phyloP scores from a whole-genome alignment of 176 grass and related monocot genomes.

The Musa troglodytarum region DNA sequence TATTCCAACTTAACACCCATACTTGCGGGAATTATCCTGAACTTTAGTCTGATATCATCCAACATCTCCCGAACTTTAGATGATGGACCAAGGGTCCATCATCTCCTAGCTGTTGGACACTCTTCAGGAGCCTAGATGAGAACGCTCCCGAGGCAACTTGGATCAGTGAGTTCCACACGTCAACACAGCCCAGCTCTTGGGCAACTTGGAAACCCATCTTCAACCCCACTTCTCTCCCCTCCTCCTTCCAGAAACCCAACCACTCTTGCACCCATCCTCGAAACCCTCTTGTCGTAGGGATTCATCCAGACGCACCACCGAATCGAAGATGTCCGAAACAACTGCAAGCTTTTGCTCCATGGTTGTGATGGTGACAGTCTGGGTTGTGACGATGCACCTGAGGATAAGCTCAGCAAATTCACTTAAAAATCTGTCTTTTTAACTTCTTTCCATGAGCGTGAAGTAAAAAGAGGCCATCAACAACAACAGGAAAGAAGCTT shows the following conservation, averaged over 20 bases:
- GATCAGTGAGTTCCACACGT: conserved; percentile 48
- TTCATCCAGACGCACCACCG: too few relatives aligned
- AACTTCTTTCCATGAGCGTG: too few relatives aligned
- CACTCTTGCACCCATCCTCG: conserved; percentile 51
- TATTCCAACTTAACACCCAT: conserved; percentile 12
- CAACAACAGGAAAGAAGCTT: too few relatives aligned
- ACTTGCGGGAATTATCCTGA: background rate
- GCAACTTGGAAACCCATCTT: conserved; percentile 58
- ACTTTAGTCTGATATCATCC: background rate
- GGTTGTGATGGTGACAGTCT: too few relatives aligned
- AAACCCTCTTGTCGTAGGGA: too few relatives aligned
- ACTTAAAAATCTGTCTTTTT: too few relatives aligned
- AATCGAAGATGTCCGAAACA: too few relatives aligned
- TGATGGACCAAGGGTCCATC: background rate
- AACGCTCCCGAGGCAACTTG: conserved; percentile 35
- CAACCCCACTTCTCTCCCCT: conserved; percentile 56
- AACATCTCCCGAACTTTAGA: background rate
- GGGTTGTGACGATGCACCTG: too few relatives aligned
- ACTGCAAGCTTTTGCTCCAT: too few relatives aligned
- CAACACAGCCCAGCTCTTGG: conserved; percentile 66
- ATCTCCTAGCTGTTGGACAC: background rate
- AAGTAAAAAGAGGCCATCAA: too few relatives aligned
- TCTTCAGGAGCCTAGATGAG: conserved; percentile 26
- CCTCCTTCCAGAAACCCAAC: conserved; percentile 46
- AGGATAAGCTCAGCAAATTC: too few relatives aligned